Percentiles rank a stretch among this genome's conserved stretches.
Evolutionary conservation across 495 filamentous ascomycete species (phyloP).

Genomic region (Corynascus novoguineensis): DNA sequence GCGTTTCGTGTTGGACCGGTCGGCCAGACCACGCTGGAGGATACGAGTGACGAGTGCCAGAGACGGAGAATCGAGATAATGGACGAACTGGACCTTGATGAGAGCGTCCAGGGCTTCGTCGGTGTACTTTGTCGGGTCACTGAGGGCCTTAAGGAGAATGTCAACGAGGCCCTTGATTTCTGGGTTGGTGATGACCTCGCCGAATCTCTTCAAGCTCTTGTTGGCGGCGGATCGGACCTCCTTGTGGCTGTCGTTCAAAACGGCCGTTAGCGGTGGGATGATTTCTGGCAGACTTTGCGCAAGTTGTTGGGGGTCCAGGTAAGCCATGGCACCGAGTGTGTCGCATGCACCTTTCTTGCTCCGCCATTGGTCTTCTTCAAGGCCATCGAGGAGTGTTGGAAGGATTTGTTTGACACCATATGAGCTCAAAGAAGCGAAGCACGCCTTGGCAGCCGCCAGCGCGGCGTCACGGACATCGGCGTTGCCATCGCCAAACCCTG

Average conservation of each 20-base stretch:
- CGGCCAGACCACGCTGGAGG: slow-evolving; percentile 82
- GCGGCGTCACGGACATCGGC: slow-evolving; percentile 88
- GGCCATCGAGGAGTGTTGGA: slow-evolving; percentile 83
- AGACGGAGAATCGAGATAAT: slow-evolving; percentile 94
- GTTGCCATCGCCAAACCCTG: slow-evolving; percentile 81
- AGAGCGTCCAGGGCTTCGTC: slow-evolving; percentile 89
- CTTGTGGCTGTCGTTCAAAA: slow-evolving; percentile 96
- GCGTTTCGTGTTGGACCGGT: slow-evolving; percentile 87
- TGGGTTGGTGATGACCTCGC: slow-evolving; percentile 96
- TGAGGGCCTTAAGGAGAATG: slow-evolving; percentile 90
- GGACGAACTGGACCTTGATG: slow-evolving; percentile 92
- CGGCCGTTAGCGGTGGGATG: slow-evolving; percentile 87
- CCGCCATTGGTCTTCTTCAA: slow-evolving; percentile 93
- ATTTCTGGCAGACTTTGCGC: slow-evolving; percentile 90
- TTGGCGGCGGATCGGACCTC: slow-evolving; percentile 90
- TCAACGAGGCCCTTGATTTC: slow-evolving; percentile 88
- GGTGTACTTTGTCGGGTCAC: slow-evolving; percentile 95
- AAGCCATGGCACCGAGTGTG: slow-evolving; percentile 93
- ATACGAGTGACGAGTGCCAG: slow-evolving; percentile 92
- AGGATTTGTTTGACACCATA: slow-evolving; percentile 93
- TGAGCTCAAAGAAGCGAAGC: slow-evolving; percentile 86
- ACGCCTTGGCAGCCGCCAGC: slow-evolving; percentile 87
- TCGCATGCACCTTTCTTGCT: slow-evolving; percentile 98
- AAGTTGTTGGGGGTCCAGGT: slow-evolving; percentile 90
- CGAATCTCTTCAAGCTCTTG: slow-evolving; percentile 91